Percentiles rank a stretch among this genome's conserved stretches.
These are phyloP conservation scores for Leccinum disarticulatum DNA, from an alignment of 768 basidiomycete genomes.

Conservation along the genomic window DNA sequence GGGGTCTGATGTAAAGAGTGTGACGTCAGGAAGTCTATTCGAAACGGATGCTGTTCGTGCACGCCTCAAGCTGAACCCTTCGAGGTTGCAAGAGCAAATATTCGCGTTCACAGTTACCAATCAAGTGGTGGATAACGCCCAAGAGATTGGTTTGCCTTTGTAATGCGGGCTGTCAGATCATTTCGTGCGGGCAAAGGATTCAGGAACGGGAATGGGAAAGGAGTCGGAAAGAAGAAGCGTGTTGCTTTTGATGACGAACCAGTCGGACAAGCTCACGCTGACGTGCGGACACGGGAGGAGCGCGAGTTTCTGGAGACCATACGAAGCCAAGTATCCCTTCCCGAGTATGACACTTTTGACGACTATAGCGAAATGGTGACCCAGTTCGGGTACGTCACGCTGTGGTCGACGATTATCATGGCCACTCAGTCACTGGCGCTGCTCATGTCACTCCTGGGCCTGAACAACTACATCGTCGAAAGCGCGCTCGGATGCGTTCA, in stretches of 20 bases:
- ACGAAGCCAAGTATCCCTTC: conserved; percentile 71
- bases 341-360: conserved; percentile 76
- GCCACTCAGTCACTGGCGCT: conserved; percentile 91
- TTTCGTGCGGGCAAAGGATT: conserved; percentile 47
- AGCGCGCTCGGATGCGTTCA: conserved; percentile 91
- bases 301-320: conserved; percentile 78
- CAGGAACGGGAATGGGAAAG: conserved; percentile 22
- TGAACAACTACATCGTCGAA: conserved; percentile 96
- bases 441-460: conserved; percentile 79
- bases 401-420: conserved; percentile 96
- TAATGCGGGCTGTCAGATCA: conserved; percentile 58
- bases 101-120: conserved; percentile 91
- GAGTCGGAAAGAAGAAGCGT: conserved; percentile 53
- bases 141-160: conserved; percentile 82
- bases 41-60: conserved; percentile 51
- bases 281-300: conserved; percentile 54
- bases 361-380: conserved; percentile 98
- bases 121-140: conserved; percentile 75
- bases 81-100: conserved; percentile 84
- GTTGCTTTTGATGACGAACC: conserved; percentile 71
- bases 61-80: conserved; percentile 60
- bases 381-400: conserved; percentile 88
- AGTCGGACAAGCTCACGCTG: conserved; percentile 28
- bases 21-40: conserved; percentile 39
- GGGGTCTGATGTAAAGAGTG: conserved; percentile 26